phyloP scores from a whole-genome alignment of 495 filamentous ascomycete species.

The Neurospora sp. region DNA sequence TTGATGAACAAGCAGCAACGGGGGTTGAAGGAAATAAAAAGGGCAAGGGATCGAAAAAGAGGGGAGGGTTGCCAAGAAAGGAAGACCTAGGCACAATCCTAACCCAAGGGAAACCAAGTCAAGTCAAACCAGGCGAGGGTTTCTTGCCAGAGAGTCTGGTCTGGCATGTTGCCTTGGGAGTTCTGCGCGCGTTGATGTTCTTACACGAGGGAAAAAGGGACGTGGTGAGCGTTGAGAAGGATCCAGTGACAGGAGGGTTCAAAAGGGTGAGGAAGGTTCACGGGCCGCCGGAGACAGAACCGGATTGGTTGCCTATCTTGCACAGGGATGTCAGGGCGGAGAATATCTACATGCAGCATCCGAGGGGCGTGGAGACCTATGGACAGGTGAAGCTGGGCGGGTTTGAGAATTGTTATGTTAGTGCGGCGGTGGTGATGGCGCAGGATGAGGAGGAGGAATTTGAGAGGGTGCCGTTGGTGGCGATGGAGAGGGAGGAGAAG shows the following conservation, averaged over 20 bases:
- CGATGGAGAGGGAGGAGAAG: not conserved
- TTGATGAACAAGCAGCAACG: not conserved
- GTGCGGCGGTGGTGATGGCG: not conserved
- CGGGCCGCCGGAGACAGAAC: conserved; percentile 4
- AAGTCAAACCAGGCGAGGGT: not conserved
- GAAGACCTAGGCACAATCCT: not conserved
- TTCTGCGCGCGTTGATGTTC: conserved; percentile 31
- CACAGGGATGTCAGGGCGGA: conserved; percentile 29
- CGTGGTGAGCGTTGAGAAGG: not conserved
- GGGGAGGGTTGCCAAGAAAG: not conserved
- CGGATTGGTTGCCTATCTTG: conserved; percentile 36
- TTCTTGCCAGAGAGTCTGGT: conserved; percentile 32
- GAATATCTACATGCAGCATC: conserved; percentile 36
- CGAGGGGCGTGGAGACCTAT: conserved; percentile 35
- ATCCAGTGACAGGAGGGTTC: not conserved
- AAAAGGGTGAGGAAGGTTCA: conserved; percentile 2
- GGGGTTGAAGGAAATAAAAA: not conserved
- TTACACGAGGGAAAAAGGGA: conserved; percentile 31
- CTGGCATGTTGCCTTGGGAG: conserved; percentile 33
- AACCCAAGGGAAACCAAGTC: not conserved
- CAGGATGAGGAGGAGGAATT: conserved; percentile 20
- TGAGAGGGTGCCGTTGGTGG: conserved; percentile 4
- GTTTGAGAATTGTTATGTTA: conserved; percentile 18
- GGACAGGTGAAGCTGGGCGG: conserved; percentile 38
- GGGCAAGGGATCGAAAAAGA: not conserved